A percentile compares a stretch with the other conserved stretches of the same genome.
Conservation (phyloP, 495 filamentous ascomycete genomes). For the Cladorrhinum samala region DNA sequence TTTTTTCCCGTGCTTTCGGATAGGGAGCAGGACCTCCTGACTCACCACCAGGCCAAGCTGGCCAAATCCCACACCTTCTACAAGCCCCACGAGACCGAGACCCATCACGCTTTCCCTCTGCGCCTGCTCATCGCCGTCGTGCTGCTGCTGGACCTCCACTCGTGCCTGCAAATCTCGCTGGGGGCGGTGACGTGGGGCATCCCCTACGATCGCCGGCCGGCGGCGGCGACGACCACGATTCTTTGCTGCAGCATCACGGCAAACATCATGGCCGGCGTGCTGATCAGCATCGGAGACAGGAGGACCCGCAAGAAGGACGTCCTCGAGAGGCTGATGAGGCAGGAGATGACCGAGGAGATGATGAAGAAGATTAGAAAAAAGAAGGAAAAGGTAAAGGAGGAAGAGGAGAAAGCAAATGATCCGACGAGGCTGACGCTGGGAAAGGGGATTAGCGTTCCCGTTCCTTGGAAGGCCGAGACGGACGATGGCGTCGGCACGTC, state of each 20-base stretch:
- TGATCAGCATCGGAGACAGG: constrained; percentile 67
- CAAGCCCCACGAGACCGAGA: constrained; percentile 75
- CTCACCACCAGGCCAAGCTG: constrained; percentile 69
- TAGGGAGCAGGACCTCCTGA: constrained; percentile 55
- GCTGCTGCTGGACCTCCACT: constrained; percentile 69
- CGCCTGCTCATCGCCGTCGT: constrained; percentile 64
- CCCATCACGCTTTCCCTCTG: constrained; percentile 72
- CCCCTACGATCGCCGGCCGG: constrained; percentile 53
- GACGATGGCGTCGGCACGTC: not conserved
- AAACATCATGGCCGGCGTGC: constrained; percentile 63
- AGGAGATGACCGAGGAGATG: constrained; percentile 65
- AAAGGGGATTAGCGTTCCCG: not conserved
- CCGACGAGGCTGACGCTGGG: not conserved
- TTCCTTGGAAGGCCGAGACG: not conserved
- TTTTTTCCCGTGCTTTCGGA: constrained; percentile 52
- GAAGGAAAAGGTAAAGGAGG: constrained; percentile 29
- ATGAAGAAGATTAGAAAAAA: constrained; percentile 65
- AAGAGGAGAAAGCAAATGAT: constrained; percentile 1
- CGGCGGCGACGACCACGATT: constrained; percentile 70
- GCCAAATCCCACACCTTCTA: constrained; percentile 76
- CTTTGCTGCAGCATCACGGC: constrained; percentile 68
- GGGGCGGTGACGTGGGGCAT: constrained; percentile 71
- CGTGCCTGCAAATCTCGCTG: constrained; percentile 66
- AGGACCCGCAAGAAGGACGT: constrained; percentile 77
- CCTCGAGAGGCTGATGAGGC: constrained; percentile 62